These are phyloP conservation scores for Trametes maxima DNA, from an alignment of 768 basidiomycete species.

Conservation along the genomic window DNA sequence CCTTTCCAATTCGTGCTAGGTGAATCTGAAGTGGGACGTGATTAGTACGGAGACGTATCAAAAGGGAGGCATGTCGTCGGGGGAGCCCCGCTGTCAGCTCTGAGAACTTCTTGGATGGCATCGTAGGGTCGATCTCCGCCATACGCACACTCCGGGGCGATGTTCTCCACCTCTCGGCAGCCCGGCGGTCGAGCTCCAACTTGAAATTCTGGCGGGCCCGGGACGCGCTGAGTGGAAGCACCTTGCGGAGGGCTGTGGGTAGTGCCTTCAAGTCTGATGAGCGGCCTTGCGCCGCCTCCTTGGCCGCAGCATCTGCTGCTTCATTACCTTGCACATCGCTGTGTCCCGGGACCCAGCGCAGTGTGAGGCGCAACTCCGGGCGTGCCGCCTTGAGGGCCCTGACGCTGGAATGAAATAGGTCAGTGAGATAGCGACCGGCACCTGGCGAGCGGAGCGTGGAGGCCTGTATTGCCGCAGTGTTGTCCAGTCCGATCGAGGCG, in stretches of 20 bases:
- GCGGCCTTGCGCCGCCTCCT: no score
- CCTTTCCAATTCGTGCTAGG: constrained; percentile 22
- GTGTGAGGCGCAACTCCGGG: constrained; percentile 1
- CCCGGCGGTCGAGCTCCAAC: not conserved
- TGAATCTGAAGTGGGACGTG: no score
- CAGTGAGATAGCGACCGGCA: no score
- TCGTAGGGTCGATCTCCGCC: not conserved
- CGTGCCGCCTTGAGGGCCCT: not conserved
- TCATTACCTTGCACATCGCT: constrained; percentile 19
- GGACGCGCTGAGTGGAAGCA: no score
- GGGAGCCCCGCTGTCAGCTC: no score
- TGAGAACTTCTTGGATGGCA: no score
- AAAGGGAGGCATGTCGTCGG: no score
- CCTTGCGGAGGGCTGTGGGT: no score
- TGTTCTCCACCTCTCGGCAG: not conserved
- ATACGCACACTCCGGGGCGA: not conserved
- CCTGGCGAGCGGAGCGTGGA: not conserved
- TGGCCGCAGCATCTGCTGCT: constrained; percentile 14
- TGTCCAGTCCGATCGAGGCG: constrained; percentile 14
- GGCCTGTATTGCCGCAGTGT: constrained; percentile 11
- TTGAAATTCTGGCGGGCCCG: no score
- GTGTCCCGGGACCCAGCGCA: constrained; percentile 22
- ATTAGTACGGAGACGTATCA: no score
- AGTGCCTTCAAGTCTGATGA: no score
- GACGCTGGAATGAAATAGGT: constrained; percentile 4